phyloP scores from a whole-genome alignment of 345 rosid species.

The Passiflora organensis region DNA sequence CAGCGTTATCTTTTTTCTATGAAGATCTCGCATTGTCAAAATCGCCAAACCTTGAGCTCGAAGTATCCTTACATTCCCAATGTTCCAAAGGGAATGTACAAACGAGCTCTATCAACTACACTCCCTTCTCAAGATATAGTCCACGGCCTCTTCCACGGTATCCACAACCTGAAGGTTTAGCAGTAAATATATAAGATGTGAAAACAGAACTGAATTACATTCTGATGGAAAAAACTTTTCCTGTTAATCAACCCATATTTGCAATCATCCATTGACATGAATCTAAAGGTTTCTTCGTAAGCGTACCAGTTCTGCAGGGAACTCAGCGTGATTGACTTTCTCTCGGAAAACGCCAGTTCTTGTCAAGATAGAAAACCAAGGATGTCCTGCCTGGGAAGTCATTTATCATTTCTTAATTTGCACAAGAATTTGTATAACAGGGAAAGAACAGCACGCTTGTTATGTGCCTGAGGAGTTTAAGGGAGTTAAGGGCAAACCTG shows the following conservation, averaged over 20 bases:
- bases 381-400: slow-evolving; percentile 32
- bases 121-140: slow-evolving; percentile 37
- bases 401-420: neutral
- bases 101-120: slow-evolving; percentile 3
- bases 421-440: no score
- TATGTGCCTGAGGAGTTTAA: neutral
- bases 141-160: slow-evolving; percentile 48
- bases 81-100: neutral
- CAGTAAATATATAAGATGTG: neutral
- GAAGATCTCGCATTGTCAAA: no score
- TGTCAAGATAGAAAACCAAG: slow-evolving; percentile 50
- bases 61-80: neutral
- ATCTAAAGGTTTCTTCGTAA: no score
- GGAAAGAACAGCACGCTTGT: neutral
- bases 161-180: slow-evolving; percentile 33
- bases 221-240: no score
- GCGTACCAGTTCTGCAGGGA: slow-evolving; percentile 44
- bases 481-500: slow-evolving; percentile 12
- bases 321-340: slow-evolving; percentile 26
- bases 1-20: no score
- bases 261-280: no score
- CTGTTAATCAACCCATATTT: no score
- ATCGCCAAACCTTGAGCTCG: no score
- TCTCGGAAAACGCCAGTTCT: slow-evolving; percentile 44
- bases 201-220: neutral